phyloP scores from a whole-genome alignment of 129 eudicot species.

The Flaveria linearis region DNA sequence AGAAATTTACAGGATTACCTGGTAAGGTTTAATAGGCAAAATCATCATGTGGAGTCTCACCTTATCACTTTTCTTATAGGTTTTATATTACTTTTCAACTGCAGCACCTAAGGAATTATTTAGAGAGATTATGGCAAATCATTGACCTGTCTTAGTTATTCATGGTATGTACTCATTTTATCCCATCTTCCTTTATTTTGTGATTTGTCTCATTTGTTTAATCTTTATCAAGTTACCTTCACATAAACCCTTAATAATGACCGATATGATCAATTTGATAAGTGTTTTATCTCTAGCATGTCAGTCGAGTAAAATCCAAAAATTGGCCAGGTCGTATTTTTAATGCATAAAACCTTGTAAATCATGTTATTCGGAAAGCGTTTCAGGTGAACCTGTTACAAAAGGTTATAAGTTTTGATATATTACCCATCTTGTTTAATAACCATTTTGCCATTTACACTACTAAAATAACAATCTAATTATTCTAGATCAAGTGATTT shows the following conservation, averaged over 20 bases:
- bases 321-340: background rate
- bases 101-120: slow-evolving; percentile 82
- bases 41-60: slow-evolving; percentile 1
- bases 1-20: slow-evolving; percentile 90
- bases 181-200: slow-evolving; percentile 12
- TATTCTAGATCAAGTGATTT: background rate
- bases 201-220: background rate
- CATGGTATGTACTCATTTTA: slow-evolving; percentile 20
- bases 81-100: slow-evolving; percentile 22
- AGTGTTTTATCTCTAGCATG: background rate
- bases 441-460: background rate
- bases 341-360: background rate
- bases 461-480: background rate
- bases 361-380: background rate
- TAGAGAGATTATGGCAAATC: slow-evolving; percentile 50
- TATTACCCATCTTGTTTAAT: background rate
- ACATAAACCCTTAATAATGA: background rate
- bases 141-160: slow-evolving; percentile 21
- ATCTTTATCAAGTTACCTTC: background rate
- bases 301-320: background rate
- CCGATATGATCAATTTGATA: background rate
- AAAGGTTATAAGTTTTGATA: background rate
- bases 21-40: slow-evolving; percentile 43
- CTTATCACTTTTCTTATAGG: background rate
- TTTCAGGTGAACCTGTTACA: background rate